Base-by-base conservation (phyloP, 148 eudicot genomes). In the Vaccinium myrtillus region DNA sequence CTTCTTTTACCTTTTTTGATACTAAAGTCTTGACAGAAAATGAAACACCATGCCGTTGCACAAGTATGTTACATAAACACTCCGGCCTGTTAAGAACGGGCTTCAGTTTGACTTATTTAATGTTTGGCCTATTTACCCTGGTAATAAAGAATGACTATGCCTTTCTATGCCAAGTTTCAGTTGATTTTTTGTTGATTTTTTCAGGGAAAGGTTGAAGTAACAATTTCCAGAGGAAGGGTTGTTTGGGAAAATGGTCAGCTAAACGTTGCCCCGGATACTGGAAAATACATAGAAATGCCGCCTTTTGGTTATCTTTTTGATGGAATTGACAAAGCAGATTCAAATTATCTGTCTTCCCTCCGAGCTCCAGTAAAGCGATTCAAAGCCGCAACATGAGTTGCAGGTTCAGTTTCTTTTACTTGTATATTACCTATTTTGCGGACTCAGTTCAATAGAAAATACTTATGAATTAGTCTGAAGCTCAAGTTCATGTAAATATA, bases 121-220 rank as follows among this genome's bases (percentile, higher is more conserved):
- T 19, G 23, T 46, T 25, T 39, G 51, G 49, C 78, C 78, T 75
- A 23, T 46, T 48, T 81, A 21, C 56, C 75, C 21, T 81, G 69
- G 18, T 30, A 65, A 56, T 30, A 67, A 18, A 39, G 14, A 75
- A 5, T 30, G 19, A 12, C 16, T n/a, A 2, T 58, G 46, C n/a
- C 19, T 43, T 30, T 49, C 21, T 48, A 49, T 50, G 6, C 25
- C 61, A 51, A 50, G 39, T 77, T 77, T 25, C 36, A 53, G 27
- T 25, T 16, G 27, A 51, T 69, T 27, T 8, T 78, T 43, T 43
- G 46, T 43, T 4, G 46, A 43, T 43, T 43, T 86, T 58, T 61
- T 10, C 88, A 97, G 99, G 99, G 99, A 84, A 92, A 90, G 81
- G 96, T 97, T 81, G 99, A 97, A 87, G 95, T 93, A 87, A 97